These are phyloP conservation scores for Coniferiporia weirii DNA, from an alignment of 1,284 basidiomycete genomes.

Conservation along the genomic window DNA sequence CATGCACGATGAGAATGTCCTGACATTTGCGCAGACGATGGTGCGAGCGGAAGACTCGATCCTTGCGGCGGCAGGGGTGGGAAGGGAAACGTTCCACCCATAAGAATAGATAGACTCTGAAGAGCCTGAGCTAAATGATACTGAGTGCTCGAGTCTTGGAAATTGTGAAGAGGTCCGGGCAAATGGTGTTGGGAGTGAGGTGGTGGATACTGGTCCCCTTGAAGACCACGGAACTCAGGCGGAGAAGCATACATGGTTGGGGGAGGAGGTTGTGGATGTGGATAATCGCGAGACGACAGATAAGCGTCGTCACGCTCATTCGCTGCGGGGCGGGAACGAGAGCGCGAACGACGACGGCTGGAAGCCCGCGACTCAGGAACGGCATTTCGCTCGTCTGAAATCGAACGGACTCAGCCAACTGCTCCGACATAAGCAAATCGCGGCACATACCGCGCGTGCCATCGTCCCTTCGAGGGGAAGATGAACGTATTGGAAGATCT, in stretches of 20 bases:
- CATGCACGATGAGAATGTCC: background rate
- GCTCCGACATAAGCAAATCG: background rate
- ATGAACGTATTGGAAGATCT: background rate
- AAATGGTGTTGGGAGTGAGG: background rate
- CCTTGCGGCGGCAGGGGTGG: background rate
- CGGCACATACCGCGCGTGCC: constrained; percentile 1
- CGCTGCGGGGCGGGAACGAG: background rate
- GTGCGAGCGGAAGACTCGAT: background rate
- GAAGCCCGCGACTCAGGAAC: background rate
- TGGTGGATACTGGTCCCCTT: background rate
- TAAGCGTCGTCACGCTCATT: background rate
- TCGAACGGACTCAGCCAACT: background rate
- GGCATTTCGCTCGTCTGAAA: constrained; percentile 1
- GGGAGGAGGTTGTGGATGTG: background rate
- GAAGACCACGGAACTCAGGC: background rate
- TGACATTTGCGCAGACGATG: background rate
- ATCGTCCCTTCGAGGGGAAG: background rate
- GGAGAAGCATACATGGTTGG: background rate
- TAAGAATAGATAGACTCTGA: constrained; percentile 11
- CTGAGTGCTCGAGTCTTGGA: constrained; percentile 14
- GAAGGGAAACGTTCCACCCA: constrained; percentile 9
- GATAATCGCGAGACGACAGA: background rate
- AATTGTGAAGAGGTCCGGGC: background rate
- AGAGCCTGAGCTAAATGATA: constrained; percentile 14
- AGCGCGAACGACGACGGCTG: background rate